Conservation (phyloP, 768 basidiomycete species). For the Agaricus sinodeliciosus region DNA sequence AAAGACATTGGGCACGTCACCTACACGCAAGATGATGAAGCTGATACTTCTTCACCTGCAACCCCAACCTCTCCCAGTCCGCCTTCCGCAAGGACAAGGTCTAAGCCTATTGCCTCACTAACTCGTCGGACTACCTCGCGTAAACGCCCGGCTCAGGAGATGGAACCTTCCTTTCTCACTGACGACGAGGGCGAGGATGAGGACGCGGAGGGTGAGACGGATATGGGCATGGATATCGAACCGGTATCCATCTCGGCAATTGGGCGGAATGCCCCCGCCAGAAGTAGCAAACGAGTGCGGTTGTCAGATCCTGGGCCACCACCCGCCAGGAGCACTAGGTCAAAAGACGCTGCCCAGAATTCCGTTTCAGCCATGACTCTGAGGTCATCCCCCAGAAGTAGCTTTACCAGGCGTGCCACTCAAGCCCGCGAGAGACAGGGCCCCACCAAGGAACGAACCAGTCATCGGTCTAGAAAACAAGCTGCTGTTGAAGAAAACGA, state of each 20-base stretch:
- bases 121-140: neutral
- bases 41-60: neutral
- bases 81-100: neutral
- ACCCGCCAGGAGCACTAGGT: conserved; percentile 1
- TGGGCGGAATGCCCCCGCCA: neutral
- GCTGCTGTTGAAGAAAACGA: neutral
- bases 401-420: neutral
- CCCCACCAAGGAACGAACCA: neutral
- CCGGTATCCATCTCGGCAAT: neutral
- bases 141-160: conserved; percentile 3
- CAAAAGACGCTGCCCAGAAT: neutral
- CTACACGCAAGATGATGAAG: neutral
- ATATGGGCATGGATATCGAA: neutral
- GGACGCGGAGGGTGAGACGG: neutral
- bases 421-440: neutral
- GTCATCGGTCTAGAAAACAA: neutral
- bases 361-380: neutral
- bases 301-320: conserved; percentile 3
- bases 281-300: neutral
- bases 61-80: neutral
- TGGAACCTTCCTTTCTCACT: neutral
- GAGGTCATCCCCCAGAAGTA: neutral
- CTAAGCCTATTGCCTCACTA: neutral
- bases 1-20: neutral
- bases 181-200: neutral